Evolutionary conservation across 2,329 filamentous ascomycete genomes (phyloP).

Genomic region (Ambrosiella xylebori): DNA sequence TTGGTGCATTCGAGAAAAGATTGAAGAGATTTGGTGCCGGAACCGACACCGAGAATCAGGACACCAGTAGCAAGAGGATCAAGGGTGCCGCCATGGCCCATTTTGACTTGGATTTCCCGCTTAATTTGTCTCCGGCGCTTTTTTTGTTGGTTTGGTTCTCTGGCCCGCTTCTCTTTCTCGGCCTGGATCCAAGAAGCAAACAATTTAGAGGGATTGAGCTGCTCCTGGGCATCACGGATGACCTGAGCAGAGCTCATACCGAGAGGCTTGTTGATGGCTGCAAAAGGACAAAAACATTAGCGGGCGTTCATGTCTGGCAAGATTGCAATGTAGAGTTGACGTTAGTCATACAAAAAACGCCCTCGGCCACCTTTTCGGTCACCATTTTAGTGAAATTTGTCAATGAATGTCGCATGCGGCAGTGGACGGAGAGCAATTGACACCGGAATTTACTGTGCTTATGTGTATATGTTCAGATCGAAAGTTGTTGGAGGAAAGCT

Average conservation of each 20-base stretch:
- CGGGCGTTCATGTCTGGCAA: neutral
- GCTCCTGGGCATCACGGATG: slow-evolving; percentile 68
- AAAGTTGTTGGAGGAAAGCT: neutral
- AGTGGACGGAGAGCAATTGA: neutral
- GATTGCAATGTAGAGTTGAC: neutral
- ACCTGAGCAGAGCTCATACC: slow-evolving; percentile 79
- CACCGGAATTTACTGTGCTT: neutral
- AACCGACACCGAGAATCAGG: slow-evolving; percentile 72
- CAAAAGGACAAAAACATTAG: neutral
- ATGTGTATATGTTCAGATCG: neutral
- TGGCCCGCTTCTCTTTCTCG: slow-evolving; percentile 37
- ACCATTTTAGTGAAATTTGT: slow-evolving; percentile 31
- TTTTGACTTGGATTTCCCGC: slow-evolving; percentile 59
- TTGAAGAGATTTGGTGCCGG: slow-evolving; percentile 66
- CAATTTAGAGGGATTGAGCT: slow-evolving; percentile 63
- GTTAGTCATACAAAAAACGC: slow-evolving; percentile 36
- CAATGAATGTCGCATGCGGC: slow-evolving; percentile 6
- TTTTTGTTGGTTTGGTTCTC: slow-evolving; percentile 41
- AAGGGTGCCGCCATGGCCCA: slow-evolving; percentile 89
- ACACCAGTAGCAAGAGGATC: slow-evolving; percentile 90
- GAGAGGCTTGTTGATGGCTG: slow-evolving; percentile 85
- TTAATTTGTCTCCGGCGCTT: slow-evolving; percentile 40
- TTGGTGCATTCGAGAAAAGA: slow-evolving; percentile 80
- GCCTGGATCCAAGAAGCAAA: slow-evolving; percentile 63
- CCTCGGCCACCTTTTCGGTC: slow-evolving; percentile 34